Base-by-base conservation (phyloP, 176 grass and related monocot genomes). In the Oryza brachyantha region DNA sequence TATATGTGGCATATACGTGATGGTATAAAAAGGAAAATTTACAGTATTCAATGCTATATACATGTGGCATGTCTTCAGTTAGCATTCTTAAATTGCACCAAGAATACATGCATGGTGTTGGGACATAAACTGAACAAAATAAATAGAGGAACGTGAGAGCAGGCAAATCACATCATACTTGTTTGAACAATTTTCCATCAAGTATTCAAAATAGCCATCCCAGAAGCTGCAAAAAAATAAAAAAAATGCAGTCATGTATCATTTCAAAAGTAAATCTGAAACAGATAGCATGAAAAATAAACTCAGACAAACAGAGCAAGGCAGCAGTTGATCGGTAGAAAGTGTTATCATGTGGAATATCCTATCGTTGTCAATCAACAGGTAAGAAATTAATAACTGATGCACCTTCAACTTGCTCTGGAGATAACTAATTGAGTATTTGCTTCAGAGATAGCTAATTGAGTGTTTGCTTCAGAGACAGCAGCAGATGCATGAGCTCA, bases 161-260 rank as follows among this genome's bases (percentile, higher is more conserved):
- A 55, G 50, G 50, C 17, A 65, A 68, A 69, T 77, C 3, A 42
- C 5, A 81, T 84, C 88, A 66, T 95, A 99, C 96, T 99, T 95
- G 75, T 95, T 99, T 7, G 86, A 88, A 84, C 71, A 94, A 79
- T 85, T 91, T 61, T 99, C 96, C 90, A 99, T 95, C 78, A 92
- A 90, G 73, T 99, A 99, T 78, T 99, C 96, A 76, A 95, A 99
- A 71, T 99, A 99, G 55, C 82, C 90, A 91, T 99, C 96, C 96
- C 96, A 99, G 81, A 99, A 99, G 26, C 96, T 99, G 90, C 71
- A 90, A 91, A n/a, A n/a, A n/a, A n/a, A n/a, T n/a, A 32, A 89
- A 32, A 89, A 58, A 84, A 90, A 67, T 26, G 41, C 12, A 79
- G 28, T 76, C 61, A 71, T 70, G 50, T 60, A 39, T 68, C 36